Percentiles rank a stretch among this genome's conserved stretches.
Conservation (phyloP, 495 filamentous ascomycete species). For the Clohesyomyces aquaticus region DNA sequence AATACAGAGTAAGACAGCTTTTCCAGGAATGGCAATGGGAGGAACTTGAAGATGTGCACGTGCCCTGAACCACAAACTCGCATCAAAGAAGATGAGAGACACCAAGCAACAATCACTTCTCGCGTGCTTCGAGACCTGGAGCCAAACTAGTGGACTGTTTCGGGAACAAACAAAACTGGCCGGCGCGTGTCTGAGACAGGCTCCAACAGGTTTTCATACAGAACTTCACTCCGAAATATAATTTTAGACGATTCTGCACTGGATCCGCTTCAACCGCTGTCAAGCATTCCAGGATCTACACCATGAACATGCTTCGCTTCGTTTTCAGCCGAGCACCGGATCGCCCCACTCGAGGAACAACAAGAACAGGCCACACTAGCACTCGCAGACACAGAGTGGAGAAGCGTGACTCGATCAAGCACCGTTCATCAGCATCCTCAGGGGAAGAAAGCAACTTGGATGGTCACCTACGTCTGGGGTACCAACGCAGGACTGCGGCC, state of each 20-base stretch:
- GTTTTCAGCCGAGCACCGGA: background rate
- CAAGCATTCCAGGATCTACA: background rate
- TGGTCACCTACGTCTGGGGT: background rate
- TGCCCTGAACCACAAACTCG: conserved; percentile 3
- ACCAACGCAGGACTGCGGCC: background rate
- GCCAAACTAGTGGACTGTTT: background rate
- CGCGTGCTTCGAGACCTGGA: background rate
- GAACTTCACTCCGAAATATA: background rate
- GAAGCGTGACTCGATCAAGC: background rate
- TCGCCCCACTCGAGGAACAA: background rate
- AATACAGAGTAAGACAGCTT: conserved; percentile 62
- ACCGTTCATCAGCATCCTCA: background rate
- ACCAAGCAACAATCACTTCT: background rate
- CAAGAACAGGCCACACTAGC: background rate
- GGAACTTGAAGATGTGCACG: conserved; percentile 23
- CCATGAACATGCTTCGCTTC: background rate
- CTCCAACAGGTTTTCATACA: background rate
- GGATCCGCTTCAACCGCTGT: background rate
- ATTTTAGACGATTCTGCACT: background rate
- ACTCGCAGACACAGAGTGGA: background rate
- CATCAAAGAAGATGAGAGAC: background rate
- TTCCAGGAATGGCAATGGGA: conserved; percentile 61
- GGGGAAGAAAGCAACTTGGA: background rate
- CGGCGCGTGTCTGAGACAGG: background rate
- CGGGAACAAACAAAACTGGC: background rate